Evolutionary conservation across 257 asterid species (phyloP), one percentile per base, ranked within the genome.

Genomic region (Solanum chmielewskii): DNA sequence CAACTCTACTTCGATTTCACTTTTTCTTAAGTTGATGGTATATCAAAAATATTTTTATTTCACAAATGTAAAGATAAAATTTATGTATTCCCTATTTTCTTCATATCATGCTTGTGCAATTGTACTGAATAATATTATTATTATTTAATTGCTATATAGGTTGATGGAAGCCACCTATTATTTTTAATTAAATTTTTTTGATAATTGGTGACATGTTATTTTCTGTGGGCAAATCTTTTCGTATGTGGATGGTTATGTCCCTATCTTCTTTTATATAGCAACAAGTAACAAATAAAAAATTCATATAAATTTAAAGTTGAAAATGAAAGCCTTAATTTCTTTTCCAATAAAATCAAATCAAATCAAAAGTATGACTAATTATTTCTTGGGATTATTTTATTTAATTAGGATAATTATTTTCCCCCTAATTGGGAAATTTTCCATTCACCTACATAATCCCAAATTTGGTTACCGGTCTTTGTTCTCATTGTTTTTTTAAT

Each of bases 91-190:
- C 1, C n/a, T 7, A 2, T 3, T 56, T 0, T 56, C 20, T 9
- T 56, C n/a, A 2, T 0, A 52, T 52, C 11, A 52, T 1, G 3
- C 4, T 56, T 0, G 7, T 18, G 11, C 0, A 56, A 56, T 56
- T 56, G 1, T 2, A 56, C 0, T 7, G 4, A 56, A 56, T 56
- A 56, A 56, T 56, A 56, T 56, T 56, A 2, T 18, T 56, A 23
- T 7, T 56, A 56, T 56, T 56, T 56, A 18, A 56, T 59, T 15
- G 33, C 14, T 70, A 42, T 41, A 31, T 69, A 15, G 76, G 42
- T 9, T 69, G 6, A 69, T 14, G 31, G 41, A 69, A 14, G 5
- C 37, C 23, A 68, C 75, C 75, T 29, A 69, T 69, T 31, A 33
- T 33, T 71, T 11, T 33, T 35, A 71, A 70, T 31, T 20, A 15